Evolutionary conservation across 169 alveolate genomes (phyloP).

Genomic region (Plasmodium adleri): DNA sequence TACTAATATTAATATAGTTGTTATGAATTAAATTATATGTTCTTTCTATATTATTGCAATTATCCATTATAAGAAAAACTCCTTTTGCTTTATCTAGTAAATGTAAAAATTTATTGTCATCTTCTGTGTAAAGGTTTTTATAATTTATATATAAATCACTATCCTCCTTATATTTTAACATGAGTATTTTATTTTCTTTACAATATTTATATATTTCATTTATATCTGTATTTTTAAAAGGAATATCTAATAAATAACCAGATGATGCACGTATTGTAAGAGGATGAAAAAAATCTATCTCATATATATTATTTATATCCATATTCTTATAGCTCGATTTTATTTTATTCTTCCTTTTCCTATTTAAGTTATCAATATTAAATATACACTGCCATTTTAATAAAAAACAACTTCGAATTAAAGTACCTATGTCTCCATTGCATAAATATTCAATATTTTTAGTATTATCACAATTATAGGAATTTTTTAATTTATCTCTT

Average conservation of each 20-base stretch:
- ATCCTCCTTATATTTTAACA: slow-evolving; percentile 24
- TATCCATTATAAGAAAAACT: slow-evolving; percentile 71
- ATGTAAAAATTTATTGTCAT: slow-evolving; percentile 30
- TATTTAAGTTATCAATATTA: slow-evolving; percentile 19
- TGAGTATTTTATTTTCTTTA: slow-evolving; percentile 52
- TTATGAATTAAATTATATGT: slow-evolving; percentile 8
- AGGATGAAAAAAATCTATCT: slow-evolving; percentile 69
- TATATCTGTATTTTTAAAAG: slow-evolving; percentile 36
- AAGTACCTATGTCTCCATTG: slow-evolving; percentile 72
- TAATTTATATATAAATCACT: slow-evolving; percentile 47
- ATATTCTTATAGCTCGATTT: slow-evolving; percentile 1
- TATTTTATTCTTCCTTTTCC: neutral
- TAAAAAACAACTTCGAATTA: slow-evolving; percentile 62
- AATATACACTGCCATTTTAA: slow-evolving; percentile 74
- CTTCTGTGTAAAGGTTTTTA: slow-evolving; percentile 9
- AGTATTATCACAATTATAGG: neutral
- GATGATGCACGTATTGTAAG: slow-evolving; percentile 61
- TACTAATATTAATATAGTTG: slow-evolving; percentile 18
- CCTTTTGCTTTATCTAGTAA: slow-evolving; percentile 57
- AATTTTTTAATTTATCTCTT: neutral
- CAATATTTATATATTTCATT: slow-evolving; percentile 40
- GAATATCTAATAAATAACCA: slow-evolving; percentile 60
- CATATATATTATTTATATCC: slow-evolving; percentile 31
- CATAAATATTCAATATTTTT: slow-evolving; percentile 27
- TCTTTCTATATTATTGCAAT: slow-evolving; percentile 63